Percentiles rank a stretch among this genome's conserved stretches.
phyloP scores from a whole-genome alignment of 1,284 basidiomycete species.

The Heterobasidion parviporum region DNA sequence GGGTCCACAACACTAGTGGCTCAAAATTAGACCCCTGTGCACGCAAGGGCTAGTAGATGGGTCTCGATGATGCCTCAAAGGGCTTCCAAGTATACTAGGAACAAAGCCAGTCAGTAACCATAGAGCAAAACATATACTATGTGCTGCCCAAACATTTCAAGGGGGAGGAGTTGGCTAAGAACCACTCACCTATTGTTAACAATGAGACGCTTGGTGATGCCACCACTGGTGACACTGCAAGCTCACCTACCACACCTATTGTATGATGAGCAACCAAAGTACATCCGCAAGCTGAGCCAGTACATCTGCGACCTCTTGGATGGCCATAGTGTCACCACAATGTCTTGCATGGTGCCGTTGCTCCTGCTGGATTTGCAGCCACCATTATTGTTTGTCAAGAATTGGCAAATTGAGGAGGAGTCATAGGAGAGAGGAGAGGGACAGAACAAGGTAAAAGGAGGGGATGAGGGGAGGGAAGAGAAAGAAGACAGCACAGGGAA shows the following conservation, averaged over 20 bases:
- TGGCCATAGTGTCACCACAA: too few relatives aligned
- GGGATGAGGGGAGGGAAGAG: neutral
- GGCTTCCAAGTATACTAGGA: neutral
- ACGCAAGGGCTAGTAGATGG: constrained; percentile 20
- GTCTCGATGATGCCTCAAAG: constrained; percentile 8
- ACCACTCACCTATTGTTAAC: neutral
- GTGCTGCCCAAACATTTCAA: neutral
- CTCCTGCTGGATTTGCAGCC: too few relatives aligned
- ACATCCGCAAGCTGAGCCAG: too few relatives aligned
- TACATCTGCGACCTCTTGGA: too few relatives aligned
- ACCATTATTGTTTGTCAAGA: too few relatives aligned
- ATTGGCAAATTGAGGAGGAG: neutral
- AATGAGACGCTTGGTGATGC: neutral
- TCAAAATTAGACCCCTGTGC: constrained; percentile 21
- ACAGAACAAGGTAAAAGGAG: neutral
- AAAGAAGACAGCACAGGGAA: neutral
- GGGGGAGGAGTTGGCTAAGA: neutral
- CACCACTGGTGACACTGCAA: too few relatives aligned
- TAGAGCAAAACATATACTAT: neutral
- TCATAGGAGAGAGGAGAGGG: neutral
- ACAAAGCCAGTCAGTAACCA: neutral
- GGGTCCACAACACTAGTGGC: constrained; percentile 6
- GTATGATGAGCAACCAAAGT: too few relatives aligned
- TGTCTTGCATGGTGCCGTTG: too few relatives aligned
- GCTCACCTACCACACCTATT: too few relatives aligned